Base-by-base conservation (phyloP, 2,329 filamentous ascomycete species). In the Trichoderma sp. region DNA sequence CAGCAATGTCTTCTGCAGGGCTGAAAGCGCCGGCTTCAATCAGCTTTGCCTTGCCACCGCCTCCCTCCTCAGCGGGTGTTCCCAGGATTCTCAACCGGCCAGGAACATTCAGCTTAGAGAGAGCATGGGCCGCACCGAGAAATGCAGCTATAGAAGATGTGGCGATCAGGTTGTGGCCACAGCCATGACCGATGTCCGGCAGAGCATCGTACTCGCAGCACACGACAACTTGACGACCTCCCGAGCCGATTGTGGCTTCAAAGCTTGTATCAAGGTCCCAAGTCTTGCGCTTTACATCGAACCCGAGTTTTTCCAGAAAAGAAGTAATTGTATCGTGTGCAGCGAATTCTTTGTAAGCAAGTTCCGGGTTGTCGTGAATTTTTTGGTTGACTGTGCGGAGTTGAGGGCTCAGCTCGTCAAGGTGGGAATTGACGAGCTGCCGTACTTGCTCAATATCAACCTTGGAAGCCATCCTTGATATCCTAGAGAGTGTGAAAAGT, bases 261-360 rank as follows among this genome's bases (percentile, higher is more conserved):
- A 91, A 91, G 1, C 88, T 84, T 0, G 89, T 91, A 9, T 85
- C 82, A 0, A 91, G 77, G 3, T 87, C 88, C 78, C 88, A 89
- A 0, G 88, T 86, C 71, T 88, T 85, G 0, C 85, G 85, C 5
- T 83, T 87, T 7, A 90, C 87, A 0, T 79, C 75, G 78, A 87
- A 88, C 0, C 87, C 88, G 4, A 85, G 84, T 1, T 79, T 76
- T 56, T 86, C 82, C 0, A 90, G 82, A 50, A 87, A 84, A 5
- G 81, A 77, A 18, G 85, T 85, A 64, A 91, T 86, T 8, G 83
- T 84, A 53, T 89, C 85, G 77, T 90, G 88, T 9, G 89, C 89
- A 21, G 83, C 84, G 79, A 85, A 81, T 77, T 91, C 89, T 71
- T 89, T 79, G 78, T 86, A 90, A 3, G 84, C 86, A 0, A 88